Evolutionary conservation across 257 asterid genomes (phyloP).

Genomic region (Solanum ossicruentum): DNA sequence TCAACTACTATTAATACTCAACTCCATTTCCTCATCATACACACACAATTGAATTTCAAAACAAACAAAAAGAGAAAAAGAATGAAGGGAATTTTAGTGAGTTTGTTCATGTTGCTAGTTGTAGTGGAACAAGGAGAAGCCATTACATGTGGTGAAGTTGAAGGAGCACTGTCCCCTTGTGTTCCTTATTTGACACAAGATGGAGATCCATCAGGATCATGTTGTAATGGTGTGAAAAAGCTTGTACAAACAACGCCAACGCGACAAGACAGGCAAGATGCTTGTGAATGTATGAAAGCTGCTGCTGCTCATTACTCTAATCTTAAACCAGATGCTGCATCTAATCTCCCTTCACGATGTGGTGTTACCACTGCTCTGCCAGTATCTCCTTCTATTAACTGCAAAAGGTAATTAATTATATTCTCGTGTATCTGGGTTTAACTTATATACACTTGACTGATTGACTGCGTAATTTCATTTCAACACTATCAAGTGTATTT

Average conservation of each 20-base stretch:
- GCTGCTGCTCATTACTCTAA: constrained; percentile 25
- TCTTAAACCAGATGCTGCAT: constrained; percentile 26
- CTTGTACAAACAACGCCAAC: constrained; percentile 6
- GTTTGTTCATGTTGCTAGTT: constrained; percentile 16
- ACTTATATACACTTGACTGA: not conserved
- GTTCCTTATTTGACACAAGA: constrained; percentile 23
- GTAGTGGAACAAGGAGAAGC: constrained; percentile 13
- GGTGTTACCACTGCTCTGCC: constrained; percentile 23
- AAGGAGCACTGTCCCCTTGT: constrained; percentile 24
- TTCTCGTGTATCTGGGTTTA: not conserved
- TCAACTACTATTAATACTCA: not conserved
- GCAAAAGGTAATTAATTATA: constrained; percentile 24
- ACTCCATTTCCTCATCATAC: not conserved
- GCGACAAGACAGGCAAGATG: constrained; percentile 32
- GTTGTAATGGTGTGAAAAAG: constrained; percentile 32
- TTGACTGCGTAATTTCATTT: no score
- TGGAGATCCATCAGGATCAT: constrained; percentile 17
- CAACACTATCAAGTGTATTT: no score
- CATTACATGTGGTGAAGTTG: constrained; percentile 30
- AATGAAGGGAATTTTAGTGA: constrained; percentile 26
- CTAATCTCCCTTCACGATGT: constrained; percentile 42
- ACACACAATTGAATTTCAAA: not conserved
- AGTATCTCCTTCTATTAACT: constrained; percentile 24
- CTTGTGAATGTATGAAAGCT: constrained; percentile 37
- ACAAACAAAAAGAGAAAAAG: not conserved